phyloP scores from a whole-genome alignment of 225 moss, liverwort and hornwort species.

The Physcomitrium patens region DNA sequence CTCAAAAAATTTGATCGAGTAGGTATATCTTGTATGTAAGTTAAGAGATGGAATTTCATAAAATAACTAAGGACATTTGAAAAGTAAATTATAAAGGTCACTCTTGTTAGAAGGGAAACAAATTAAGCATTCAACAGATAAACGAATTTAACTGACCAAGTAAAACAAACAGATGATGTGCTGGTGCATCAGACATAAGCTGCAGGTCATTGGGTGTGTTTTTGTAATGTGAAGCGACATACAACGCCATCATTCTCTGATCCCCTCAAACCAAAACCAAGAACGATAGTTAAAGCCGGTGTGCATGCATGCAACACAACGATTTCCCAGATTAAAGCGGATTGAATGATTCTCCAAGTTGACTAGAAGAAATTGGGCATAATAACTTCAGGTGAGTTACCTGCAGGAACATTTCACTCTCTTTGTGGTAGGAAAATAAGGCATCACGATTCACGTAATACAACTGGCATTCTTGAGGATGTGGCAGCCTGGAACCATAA shows the following conservation, averaged over 20 bases:
- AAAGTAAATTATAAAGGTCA: constrained; percentile 2
- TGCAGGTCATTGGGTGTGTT: constrained; percentile 98
- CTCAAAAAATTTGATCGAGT: constrained; percentile 2
- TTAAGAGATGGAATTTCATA: background rate
- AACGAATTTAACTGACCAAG: constrained; percentile 57
- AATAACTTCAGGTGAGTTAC: constrained; percentile 30
- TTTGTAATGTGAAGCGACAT: constrained; percentile 98
- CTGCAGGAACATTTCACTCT: constrained; percentile 94
- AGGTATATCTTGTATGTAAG: background rate
- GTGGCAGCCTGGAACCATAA: constrained; percentile 65
- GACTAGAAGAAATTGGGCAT: background rate
- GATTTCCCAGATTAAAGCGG: background rate
- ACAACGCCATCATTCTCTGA: constrained; percentile 96
- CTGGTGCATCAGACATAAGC: constrained; percentile 96
- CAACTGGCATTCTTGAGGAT: constrained; percentile 94
- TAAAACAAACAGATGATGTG: constrained; percentile 94
- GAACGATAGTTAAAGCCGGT: background rate
- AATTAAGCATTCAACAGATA: background rate
- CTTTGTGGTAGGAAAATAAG: constrained; percentile 91
- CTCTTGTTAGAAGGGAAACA: background rate
- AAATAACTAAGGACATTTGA: background rate
- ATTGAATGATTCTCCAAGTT: constrained; percentile 1
- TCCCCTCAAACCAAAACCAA: constrained; percentile 27
- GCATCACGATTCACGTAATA: constrained; percentile 97
- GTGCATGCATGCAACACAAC: background rate